Evolutionary conservation across 1,139 yeast species (phyloP), one percentile per base, ranked within the genome.

Genomic region (Torulaspora globosa): DNA sequence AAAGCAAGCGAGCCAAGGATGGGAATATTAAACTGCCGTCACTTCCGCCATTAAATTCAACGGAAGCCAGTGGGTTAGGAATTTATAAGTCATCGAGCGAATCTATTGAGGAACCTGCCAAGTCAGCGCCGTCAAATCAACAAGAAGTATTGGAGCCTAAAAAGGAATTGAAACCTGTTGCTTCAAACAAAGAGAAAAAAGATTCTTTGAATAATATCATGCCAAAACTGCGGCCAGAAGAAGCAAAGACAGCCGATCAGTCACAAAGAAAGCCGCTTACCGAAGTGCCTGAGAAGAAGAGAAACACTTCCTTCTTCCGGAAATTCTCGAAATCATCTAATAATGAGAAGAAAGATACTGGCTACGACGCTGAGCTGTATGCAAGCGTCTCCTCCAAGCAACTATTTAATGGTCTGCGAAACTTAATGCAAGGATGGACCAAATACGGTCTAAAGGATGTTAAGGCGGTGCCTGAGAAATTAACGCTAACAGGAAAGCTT

Each of bases 371-470:
- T 6, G 49, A 52, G 12, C 43, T 68, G 26, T 57, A 58, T 33
- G 63, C 70, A 1, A 58, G 56, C 11, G 66, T 67, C 39, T 59
- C 60, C 16, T 59, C 67, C 7, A 51, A 50, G 12, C 87, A 83
- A 60, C 75, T 83, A 74, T 74, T 76, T 43, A 76, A 79, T 33
- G 88, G 88, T 3, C 69, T 84, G 56, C 75, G 71, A 63, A 79
- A 85, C 32, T 73, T 83, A 49, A 69, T 84, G 56, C 71, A 67
- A 43, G 79, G 84, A 10, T 84, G 92, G 92, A 75, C 80, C 12
- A 79, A 77, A 53, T 83, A 83, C 59, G 90, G 92, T 7, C 68
- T 84, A 59, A 79, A 76, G 55, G 75, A 78, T 49, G 72, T 84
- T 51, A 70, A 69, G 40, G 68, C 76, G 44, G 76, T 75, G 55